phyloP scores from a whole-genome alignment of 225 moss, liverwort and hornwort genomes.

The Bryoerythrophyllum caledonicum region DNA sequence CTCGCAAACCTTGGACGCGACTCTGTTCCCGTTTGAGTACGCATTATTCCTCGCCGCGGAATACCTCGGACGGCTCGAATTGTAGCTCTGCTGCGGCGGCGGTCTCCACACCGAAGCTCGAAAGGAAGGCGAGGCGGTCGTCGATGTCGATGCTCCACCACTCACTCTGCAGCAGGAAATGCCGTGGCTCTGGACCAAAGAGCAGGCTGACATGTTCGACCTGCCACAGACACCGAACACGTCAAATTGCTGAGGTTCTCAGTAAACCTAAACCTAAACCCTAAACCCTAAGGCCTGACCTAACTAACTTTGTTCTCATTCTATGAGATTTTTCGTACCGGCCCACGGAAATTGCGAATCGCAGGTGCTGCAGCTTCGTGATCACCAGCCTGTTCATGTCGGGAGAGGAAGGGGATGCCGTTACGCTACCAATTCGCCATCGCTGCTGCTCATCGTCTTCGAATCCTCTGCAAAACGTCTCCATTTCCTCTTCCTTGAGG shows the following conservation, averaged over 20 bases:
- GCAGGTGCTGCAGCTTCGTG: conserved; percentile 33
- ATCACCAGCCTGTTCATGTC: conserved; percentile 35
- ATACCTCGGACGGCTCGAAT: not conserved
- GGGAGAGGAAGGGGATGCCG: no score
- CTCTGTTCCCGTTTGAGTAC: conserved; percentile 30
- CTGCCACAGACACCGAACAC: conserved; percentile 18
- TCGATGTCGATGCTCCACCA: not conserved
- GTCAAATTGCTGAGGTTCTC: no score
- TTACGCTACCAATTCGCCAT: no score
- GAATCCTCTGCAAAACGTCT: no score
- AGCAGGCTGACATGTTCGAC: conserved; percentile 35
- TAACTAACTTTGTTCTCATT: no score
- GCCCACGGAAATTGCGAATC: not conserved
- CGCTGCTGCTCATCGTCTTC: no score
- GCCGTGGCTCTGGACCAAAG: conserved; percentile 28
- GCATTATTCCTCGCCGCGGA: conserved; percentile 24
- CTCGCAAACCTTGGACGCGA: conserved; percentile 27
- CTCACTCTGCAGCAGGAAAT: conserved; percentile 28
- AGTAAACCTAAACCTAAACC: no score
- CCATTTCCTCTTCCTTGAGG: no score
- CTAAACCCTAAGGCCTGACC: no score
- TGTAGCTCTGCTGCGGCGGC: not conserved
- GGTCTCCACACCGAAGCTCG: not conserved
- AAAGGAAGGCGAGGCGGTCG: not conserved
- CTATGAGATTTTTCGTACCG: conserved; percentile 9